Conservation (phyloP, 2,329 filamentous ascomycete species). For the Paracorniculantispora psalliotae region DNA sequence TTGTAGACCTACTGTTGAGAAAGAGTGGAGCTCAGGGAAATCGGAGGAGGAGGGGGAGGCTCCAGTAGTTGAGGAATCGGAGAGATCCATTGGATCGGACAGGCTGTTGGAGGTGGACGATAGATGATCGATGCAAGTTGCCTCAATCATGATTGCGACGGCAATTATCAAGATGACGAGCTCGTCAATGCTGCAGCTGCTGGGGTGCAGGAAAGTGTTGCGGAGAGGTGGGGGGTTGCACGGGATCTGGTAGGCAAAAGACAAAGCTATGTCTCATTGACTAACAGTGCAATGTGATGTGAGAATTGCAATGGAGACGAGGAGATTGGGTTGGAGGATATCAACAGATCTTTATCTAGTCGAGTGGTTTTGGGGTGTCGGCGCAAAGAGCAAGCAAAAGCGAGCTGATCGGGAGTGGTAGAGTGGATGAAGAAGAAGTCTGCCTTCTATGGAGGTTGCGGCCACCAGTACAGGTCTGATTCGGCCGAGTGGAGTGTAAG, state of each 20-base stretch:
- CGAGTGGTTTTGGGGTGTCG: background rate
- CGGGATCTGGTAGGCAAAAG: background rate
- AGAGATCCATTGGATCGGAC: background rate
- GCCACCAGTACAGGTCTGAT: constrained; percentile 2
- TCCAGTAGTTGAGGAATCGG: background rate
- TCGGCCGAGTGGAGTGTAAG: constrained; percentile 1
- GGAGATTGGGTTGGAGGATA: background rate
- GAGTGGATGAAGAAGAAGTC: background rate
- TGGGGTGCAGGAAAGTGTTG: background rate
- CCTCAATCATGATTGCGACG: background rate
- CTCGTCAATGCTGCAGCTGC: background rate
- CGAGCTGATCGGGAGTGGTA: background rate
- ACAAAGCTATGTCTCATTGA: background rate
- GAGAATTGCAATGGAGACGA: background rate
- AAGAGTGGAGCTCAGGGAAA: constrained; percentile 7
- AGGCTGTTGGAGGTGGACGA: background rate
- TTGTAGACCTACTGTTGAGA: constrained; percentile 1
- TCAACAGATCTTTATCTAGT: background rate
- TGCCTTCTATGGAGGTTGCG: background rate
- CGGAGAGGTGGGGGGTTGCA: background rate
- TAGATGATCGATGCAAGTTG: background rate
- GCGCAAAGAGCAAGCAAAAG: background rate
- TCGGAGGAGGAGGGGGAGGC: constrained; percentile 1
- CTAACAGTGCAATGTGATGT: background rate
- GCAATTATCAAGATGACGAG: background rate